A percentile compares a stretch with the other conserved stretches of the same genome.
Conservation (phyloP, 768 basidiomycete species). For the Porpolomopsis calyptriformis region DNA sequence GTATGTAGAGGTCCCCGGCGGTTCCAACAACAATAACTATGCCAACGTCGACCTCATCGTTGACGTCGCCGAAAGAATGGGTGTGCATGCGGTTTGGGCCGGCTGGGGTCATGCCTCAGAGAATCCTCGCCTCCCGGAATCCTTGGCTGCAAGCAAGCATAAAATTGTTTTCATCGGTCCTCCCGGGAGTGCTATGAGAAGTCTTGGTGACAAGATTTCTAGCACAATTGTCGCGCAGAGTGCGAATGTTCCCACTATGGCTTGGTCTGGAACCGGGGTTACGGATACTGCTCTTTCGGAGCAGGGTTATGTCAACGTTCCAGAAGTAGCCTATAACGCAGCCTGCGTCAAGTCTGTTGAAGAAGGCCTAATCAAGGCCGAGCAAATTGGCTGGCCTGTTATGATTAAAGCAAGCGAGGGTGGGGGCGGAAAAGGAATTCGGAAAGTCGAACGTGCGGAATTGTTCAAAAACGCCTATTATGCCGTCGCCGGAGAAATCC, state of each 20-base stretch:
- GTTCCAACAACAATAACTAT: constrained; percentile 98
- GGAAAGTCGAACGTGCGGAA: constrained; percentile 81
- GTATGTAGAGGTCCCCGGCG: constrained; percentile 97
- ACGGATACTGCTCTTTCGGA: constrained; percentile 75
- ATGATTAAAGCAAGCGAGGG: constrained; percentile 99
- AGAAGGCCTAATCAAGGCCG: constrained; percentile 73
- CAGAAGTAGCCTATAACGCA: constrained; percentile 75
- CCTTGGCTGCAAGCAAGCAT: constrained; percentile 80
- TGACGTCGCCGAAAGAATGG: constrained; percentile 92
- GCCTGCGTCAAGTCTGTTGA: constrained; percentile 87
- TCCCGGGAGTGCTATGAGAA: constrained; percentile 97
- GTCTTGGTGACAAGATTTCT: constrained; percentile 98
- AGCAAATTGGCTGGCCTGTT: constrained; percentile 89
- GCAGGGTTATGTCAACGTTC: constrained; percentile 88
- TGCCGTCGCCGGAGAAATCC: constrained; percentile 92
- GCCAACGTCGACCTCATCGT: constrained; percentile 99
- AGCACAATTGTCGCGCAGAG: constrained; percentile 98
- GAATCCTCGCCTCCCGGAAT: constrained; percentile 93
- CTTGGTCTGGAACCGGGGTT: constrained; percentile 97
- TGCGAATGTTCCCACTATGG: constrained; percentile 94
- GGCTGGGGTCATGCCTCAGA: constrained; percentile 99
- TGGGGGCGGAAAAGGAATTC: constrained; percentile 97
- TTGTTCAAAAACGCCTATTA: constrained; percentile 90
- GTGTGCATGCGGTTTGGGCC: constrained; percentile 99
- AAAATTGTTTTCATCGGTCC: constrained; percentile 99